Conservation (phyloP, 345 rosid genomes). For the Moricandia arvensis region DNA sequence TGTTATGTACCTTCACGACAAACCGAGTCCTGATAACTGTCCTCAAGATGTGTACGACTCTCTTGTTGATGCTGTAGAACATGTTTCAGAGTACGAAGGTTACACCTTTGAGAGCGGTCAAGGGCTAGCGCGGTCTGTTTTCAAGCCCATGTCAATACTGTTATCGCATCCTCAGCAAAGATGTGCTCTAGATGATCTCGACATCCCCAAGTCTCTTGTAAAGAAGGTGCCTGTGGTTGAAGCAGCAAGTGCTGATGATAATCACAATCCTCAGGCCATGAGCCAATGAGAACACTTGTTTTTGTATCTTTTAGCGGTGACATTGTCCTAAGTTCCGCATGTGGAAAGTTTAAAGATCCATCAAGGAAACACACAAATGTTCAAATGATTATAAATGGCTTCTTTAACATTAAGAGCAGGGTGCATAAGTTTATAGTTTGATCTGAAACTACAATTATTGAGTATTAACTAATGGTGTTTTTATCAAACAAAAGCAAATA, state of each 20-base stretch:
- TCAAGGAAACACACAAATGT: conserved; percentile 17
- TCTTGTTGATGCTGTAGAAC: conserved; percentile 78
- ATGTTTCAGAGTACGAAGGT: conserved; percentile 79
- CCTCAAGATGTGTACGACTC: conserved; percentile 83
- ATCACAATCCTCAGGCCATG: conserved; percentile 36
- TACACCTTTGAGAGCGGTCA: conserved; percentile 82
- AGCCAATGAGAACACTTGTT: conserved; percentile 46
- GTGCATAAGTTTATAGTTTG: background rate
- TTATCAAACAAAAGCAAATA: no score
- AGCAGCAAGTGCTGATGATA: conserved; percentile 51
- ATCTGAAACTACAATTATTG: background rate
- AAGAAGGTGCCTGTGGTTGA: conserved; percentile 61
- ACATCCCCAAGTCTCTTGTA: conserved; percentile 68
- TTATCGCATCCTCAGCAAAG: conserved; percentile 89
- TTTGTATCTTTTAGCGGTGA: conserved; percentile 6
- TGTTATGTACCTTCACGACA: conserved; percentile 90
- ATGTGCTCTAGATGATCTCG: conserved; percentile 66
- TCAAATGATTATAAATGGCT: background rate
- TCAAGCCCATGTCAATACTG: conserved; percentile 63
- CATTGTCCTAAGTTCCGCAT: background rate
- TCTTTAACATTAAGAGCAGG: background rate
- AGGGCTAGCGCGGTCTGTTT: conserved; percentile 62
- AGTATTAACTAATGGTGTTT: no score
- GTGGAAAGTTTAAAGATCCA: background rate
- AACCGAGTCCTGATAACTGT: conserved; percentile 85